Conservation (phyloP, 768 basidiomycete genomes). For the Rhizopogon vulgaris region DNA sequence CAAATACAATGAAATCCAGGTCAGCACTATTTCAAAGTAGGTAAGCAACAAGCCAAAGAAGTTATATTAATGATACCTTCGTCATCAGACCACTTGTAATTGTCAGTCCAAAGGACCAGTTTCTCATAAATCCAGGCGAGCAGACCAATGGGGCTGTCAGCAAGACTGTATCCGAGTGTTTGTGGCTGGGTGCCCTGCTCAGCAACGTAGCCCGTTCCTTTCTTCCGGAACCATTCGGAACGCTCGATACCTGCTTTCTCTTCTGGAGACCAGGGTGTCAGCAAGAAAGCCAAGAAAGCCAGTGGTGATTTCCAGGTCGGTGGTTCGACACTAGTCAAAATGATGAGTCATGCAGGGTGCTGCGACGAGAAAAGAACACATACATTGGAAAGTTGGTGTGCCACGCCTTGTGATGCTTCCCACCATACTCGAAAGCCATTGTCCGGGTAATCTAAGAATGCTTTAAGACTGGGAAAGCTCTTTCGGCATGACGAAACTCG, state of each 20-base stretch:
- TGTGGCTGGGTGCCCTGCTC: constrained; percentile 40
- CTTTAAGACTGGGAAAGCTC: neutral
- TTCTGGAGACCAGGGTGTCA: constrained; percentile 19
- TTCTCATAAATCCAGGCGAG: constrained; percentile 46
- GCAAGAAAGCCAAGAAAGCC: constrained; percentile 21
- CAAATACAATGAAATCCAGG: constrained; percentile 28
- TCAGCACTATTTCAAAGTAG: constrained; percentile 20
- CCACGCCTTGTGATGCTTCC: constrained; percentile 26
- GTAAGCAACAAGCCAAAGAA: neutral
- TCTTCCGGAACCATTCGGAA: constrained; percentile 19
- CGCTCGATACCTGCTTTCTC: constrained; percentile 31
- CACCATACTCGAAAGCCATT: constrained; percentile 19
- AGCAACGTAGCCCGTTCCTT: constrained; percentile 32
- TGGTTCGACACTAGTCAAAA: neutral
- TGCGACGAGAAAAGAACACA: neutral
- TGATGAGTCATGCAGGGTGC: neutral
- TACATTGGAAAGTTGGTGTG: constrained; percentile 28
- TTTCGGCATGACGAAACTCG: neutral
- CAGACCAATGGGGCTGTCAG: constrained; percentile 48
- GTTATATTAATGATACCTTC: constrained; percentile 30
- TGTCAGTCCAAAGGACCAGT: constrained; percentile 37
- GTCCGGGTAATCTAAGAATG: constrained; percentile 19
- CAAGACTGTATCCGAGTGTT: constrained; percentile 41
- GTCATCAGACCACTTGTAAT: constrained; percentile 46
- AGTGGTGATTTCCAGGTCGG: constrained; percentile 9